Evolutionary conservation across 2,329 filamentous ascomycete genomes (phyloP).

Genomic region (Cytospora piceae): DNA sequence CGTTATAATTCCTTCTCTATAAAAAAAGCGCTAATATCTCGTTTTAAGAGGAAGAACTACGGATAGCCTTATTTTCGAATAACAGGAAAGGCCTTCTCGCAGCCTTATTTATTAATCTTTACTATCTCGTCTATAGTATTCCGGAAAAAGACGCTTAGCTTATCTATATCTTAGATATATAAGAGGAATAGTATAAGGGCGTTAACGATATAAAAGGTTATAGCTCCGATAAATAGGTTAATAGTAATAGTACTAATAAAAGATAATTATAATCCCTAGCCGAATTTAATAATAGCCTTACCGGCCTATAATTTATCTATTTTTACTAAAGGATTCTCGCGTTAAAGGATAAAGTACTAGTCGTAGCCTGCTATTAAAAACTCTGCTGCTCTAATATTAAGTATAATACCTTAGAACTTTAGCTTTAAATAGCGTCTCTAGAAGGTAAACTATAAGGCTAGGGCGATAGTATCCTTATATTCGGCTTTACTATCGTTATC

Average conservation of each 20-base stretch:
- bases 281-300: neutral
- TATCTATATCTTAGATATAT: too few species aligned
- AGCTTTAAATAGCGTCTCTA: neutral
- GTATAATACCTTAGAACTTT: constrained; percentile 1
- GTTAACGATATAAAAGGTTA: too few species aligned
- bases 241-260: neutral
- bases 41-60: neutral
- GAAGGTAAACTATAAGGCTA: neutral
- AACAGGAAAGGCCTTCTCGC: neutral
- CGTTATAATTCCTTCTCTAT: too few species aligned
- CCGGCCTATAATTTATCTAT: too few species aligned
- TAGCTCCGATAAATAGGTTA: too few species aligned
- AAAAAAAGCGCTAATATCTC: neutral
- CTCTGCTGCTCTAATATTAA: too few species aligned
- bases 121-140: neutral
- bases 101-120: neutral
- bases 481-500: too few species aligned
- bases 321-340: too few species aligned
- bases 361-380: too few species aligned
- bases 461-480: neutral
- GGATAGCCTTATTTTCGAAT: neutral
- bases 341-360: too few species aligned
- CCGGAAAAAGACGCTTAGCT: too few species aligned
- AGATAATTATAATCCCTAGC: neutral
- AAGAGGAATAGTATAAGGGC: too few species aligned